Conservation (phyloP, 495 filamentous ascomycete species). For the Letharia columbiana region DNA sequence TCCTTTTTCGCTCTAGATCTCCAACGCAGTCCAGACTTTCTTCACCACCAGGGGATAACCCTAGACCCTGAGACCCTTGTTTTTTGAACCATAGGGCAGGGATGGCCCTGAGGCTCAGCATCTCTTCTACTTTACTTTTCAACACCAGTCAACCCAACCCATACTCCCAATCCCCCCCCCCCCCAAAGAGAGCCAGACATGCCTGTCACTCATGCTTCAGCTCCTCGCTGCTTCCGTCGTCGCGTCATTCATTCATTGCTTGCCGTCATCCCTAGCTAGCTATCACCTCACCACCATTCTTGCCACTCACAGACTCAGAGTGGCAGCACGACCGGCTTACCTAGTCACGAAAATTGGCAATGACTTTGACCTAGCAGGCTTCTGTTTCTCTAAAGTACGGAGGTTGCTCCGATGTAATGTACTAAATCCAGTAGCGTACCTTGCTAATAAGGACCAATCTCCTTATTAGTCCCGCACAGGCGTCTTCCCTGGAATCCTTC, state of each 20-base stretch:
- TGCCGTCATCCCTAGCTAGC: not conserved
- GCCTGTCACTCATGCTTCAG: no score
- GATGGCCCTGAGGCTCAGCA: constrained; percentile 4
- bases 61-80: no score
- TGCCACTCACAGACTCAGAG: not conserved
- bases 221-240: no score
- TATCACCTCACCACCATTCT: not conserved
- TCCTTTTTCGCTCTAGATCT: not conserved
- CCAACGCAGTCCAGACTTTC: not conserved
- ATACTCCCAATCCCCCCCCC: not conserved
- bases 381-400: not conserved
- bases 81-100: not conserved
- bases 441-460: no score
- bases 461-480: not conserved
- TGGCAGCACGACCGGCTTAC: no score
- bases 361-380: not conserved
- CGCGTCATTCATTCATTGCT: not conserved
- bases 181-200: not conserved
- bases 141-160: no score
- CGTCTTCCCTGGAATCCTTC: not conserved
- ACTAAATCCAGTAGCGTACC: not conserved
- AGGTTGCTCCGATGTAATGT: not conserved
- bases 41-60: no score
- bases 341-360: no score
- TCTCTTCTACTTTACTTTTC: not conserved